A percentile compares a stretch with the other conserved stretches of the same genome.
Conservation (phyloP, 345 rosid genomes). For the Ceriops decandra region DNA sequence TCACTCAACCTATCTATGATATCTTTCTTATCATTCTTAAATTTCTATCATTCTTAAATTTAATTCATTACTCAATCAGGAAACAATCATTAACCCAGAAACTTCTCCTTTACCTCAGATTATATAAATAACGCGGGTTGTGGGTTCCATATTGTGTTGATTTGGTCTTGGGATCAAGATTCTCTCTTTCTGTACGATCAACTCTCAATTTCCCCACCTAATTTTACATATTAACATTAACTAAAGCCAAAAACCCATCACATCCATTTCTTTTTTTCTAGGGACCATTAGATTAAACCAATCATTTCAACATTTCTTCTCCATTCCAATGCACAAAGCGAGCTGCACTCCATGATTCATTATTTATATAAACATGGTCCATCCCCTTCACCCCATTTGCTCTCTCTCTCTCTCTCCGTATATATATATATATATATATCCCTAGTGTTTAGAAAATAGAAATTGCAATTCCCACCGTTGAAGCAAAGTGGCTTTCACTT, state of each 20-base stretch:
- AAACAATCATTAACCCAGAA: slow-evolving; percentile 12
- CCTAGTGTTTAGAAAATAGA: neutral
- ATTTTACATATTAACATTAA: neutral
- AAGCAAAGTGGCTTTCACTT: slow-evolving; percentile 46
- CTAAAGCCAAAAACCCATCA: slow-evolving; percentile 2
- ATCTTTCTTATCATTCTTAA: slow-evolving; percentile 3
- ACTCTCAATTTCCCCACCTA: neutral
- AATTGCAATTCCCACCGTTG: slow-evolving; percentile 30
- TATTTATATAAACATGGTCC: neutral
- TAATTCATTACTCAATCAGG: slow-evolving; percentile 3
- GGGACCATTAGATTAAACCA: neutral
- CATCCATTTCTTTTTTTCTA: neutral
- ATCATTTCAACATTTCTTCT: neutral
- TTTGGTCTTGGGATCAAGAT: slow-evolving; percentile 10
- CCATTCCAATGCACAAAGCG: neutral
- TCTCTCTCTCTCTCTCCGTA: too few species aligned
- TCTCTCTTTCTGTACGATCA: slow-evolving; percentile 5
- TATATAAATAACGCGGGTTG: neutral
- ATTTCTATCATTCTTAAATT: slow-evolving; percentile 4
- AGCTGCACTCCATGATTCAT: neutral
- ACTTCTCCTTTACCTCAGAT: slow-evolving; percentile 1
- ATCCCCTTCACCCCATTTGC: neutral
- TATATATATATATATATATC: too few species aligned
- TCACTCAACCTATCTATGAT: too few species aligned
- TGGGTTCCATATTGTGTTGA: slow-evolving; percentile 10